A percentile compares a stretch with the other conserved stretches of the same genome.
These are phyloP conservation scores for Colletotrichum sp. DNA, from an alignment of 2,329 filamentous ascomycete species.

Conservation along the genomic window DNA sequence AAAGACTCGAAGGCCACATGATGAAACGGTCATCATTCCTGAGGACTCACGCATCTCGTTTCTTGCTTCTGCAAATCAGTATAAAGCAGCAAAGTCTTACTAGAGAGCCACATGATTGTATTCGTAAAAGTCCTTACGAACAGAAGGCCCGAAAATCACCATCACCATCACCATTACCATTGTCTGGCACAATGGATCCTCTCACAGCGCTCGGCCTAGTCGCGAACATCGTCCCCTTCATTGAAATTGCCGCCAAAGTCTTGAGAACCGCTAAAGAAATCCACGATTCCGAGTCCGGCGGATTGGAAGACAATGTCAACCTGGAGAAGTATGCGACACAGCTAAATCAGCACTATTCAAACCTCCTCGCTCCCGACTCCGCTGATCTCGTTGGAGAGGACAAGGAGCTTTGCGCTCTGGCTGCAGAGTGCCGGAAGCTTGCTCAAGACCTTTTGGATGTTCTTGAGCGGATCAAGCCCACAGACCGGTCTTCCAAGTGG, in stretches of 20 bases:
- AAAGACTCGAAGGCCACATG: background rate
- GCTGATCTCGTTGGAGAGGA: background rate
- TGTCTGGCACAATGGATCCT: background rate
- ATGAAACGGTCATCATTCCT: background rate
- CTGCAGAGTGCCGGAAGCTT: too few relatives aligned
- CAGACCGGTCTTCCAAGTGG: too few relatives aligned
- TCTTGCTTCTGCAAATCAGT: background rate
- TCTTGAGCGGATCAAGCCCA: too few relatives aligned
- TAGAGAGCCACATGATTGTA: background rate
- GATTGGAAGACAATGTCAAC: background rate
- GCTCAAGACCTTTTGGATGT: too few relatives aligned
- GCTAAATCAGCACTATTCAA: background rate
- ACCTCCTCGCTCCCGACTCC: background rate
- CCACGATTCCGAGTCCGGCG: background rate
- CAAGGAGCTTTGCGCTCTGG: too few relatives aligned
- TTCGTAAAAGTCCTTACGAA: background rate
- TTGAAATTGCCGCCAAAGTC: background rate
- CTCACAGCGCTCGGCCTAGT: background rate
- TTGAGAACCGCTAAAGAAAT: background rate
- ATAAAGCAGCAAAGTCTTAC: background rate
- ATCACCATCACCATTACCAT: background rate
- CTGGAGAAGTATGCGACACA: background rate
- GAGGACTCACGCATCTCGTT: background rate
- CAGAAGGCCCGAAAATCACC: background rate
- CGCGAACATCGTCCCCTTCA: background rate